Evolutionary conservation across 2,329 filamentous ascomycete species (phyloP).

Genomic region (Periconia sp.): DNA sequence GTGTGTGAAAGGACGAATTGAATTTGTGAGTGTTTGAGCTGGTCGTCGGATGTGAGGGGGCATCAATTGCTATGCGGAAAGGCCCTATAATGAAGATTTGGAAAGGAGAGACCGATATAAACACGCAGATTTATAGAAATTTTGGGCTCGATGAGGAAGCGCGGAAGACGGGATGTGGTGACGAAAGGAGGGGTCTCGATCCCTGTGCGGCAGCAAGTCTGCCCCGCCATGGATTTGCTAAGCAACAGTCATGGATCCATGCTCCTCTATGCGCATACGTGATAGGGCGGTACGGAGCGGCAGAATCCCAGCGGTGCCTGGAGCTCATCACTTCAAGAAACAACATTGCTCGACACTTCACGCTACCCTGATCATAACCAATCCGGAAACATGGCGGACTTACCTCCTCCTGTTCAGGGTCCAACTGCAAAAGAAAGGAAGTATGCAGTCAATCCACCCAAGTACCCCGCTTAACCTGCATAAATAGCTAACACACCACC

Average conservation of each 20-base stretch:
- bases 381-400: constrained; percentile 32
- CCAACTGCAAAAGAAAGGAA: constrained; percentile 56
- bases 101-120: neutral
- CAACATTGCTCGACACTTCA: neutral
- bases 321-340: neutral
- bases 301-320: constrained; percentile 12
- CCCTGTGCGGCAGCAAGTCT: neutral
- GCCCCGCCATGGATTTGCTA: constrained; percentile 3
- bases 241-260: no score
- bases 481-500: constrained; percentile 42
- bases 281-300: constrained; percentile 3
- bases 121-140: neutral
- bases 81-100: neutral
- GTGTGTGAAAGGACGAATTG: constrained; percentile 1
- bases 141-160: neutral
- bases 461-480: neutral
- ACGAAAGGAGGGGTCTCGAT: neutral
- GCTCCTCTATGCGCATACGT: no score
- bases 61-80: constrained; percentile 11
- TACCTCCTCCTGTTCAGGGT: constrained; percentile 45
- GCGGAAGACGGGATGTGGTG: neutral
- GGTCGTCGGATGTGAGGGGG: neutral
- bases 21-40: neutral
- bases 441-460: constrained; percentile 16
- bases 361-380: neutral